Evolutionary conservation across 202 grass and related monocot genomes (phyloP), one percentile per base, ranked within the genome.

Genomic region (Schoenoplectus triqueter): DNA sequence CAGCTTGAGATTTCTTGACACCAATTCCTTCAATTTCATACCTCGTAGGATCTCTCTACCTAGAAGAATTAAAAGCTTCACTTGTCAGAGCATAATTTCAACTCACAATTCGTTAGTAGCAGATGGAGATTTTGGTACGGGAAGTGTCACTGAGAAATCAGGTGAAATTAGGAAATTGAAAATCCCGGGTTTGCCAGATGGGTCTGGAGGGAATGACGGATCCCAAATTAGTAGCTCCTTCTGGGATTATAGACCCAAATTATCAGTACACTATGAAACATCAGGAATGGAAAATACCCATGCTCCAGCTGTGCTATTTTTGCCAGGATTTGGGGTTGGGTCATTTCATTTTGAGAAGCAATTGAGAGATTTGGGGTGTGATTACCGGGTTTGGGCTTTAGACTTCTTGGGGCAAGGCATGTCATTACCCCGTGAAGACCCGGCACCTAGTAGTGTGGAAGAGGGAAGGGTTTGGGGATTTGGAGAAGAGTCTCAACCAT

Each of bases 291-390:
- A 88, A 57, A 98, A 98, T 11, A 89, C 70, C 74, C 88, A 90
- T 56, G 91, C 96, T 0, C 96, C 96, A 1, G 90, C 91, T 1
- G 91, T 98, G 86, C 93, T 95, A 73, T 98, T 98, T 78, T 89
- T 98, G 21, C 96, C 96, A 0, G 96, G 96, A 44, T 98, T 98
- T 46, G 96, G 96, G 10, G 93, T 94, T 21, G 93, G 93, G 6
- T 85, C 91, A 0, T 98, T 98, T 63, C 96, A 98, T 86, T 98
- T 65, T 45, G 96, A 98, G 84, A 98, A 98, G 87, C 96, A 98
- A 52, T 66, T 98, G 87, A 91, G 41, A 82, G 93, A 98, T 88
- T 85, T 98, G 64, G 96, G 96, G 0, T 82, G 86, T 13, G 88
- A 95, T 85, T 89, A 95, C 85, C 87, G 89, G 84, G 93, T 98